Evolutionary conservation across 495 filamentous ascomycete genomes (phyloP), one percentile per base, ranked within the genome.

Genomic region (Aspergillus saccharolyticus): DNA sequence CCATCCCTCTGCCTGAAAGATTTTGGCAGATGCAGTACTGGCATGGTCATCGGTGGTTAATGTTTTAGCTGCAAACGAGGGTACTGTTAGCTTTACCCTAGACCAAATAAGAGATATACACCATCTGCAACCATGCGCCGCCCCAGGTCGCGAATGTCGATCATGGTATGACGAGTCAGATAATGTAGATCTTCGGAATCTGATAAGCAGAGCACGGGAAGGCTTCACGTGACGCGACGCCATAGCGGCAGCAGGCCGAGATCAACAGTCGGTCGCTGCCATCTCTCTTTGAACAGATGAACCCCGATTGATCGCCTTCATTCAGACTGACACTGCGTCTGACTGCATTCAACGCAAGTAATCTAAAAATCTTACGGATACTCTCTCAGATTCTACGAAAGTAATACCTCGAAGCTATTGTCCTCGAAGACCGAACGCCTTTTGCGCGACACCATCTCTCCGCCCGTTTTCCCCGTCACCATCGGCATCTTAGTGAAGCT

Each of bases 141-240:
- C 2, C 33, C 33, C 33, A 39, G 33, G 6, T 39, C 12, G 33
- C 33, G 33, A 39, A 8, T 39, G 33, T 12, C 22, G 28, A 16
- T 50, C 10, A 17, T 24, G 17, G 47, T 17, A 10, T 17, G 22
- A 30, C 47, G 22, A 39, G 33, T 39, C 33, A 22, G 18, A 20
- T 24, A 44, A 25, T 3, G 19, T 24, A 4, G 55, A 44, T 42
- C 57, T 21, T 48, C 33, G 33, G 33, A 39, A 50, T 50, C 47
- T 50, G 47, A 50, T 50, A 25, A 28, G 17, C 22, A 24, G 10
- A 25, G 46, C 46, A 50, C 47, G 47, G 47, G 47, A 50, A 22
- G 15, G 47, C 15, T 30, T 50, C 47, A 50, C 47, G 47, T 50
- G 47, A 50, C 17, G 8, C 47, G 47, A 24, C 15, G 47, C 47